A percentile compares a stretch with the other conserved stretches of the same genome.
Evolutionary conservation across 2,329 filamentous ascomycete genomes (phyloP).

Genomic region (Colletotrichum lindemuthianum): DNA sequence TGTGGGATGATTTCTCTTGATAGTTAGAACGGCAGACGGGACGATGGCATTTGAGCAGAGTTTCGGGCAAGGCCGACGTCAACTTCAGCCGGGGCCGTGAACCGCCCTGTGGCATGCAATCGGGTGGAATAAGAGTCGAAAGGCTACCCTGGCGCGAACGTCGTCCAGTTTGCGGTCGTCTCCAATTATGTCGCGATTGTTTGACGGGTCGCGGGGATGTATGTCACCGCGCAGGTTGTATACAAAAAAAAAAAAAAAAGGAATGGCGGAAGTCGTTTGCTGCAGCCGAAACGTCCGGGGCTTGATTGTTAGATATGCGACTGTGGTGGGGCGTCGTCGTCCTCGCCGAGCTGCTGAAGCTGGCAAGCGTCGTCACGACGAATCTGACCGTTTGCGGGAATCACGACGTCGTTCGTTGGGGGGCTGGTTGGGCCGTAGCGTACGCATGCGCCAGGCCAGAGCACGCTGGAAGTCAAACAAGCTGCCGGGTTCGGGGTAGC

Average conservation of each 20-base stretch:
- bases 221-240: neutral
- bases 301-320: slow-evolving; percentile 25
- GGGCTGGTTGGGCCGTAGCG: neutral
- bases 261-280: neutral
- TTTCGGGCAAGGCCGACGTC: slow-evolving; percentile 20
- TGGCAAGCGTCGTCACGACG: slow-evolving; percentile 10
- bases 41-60: slow-evolving; percentile 28
- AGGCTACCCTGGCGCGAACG: slow-evolving; percentile 6
- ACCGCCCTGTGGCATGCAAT: slow-evolving; percentile 15
- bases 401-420: slow-evolving; percentile 23
- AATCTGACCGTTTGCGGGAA: slow-evolving; percentile 23
- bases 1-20: slow-evolving; percentile 17
- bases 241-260: neutral
- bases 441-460: slow-evolving; percentile 25
- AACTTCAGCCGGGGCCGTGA: slow-evolving; percentile 10
- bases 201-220: neutral
- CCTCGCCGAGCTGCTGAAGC: slow-evolving; percentile 13
- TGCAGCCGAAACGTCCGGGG: neutral
- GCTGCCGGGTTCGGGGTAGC: slow-evolving; percentile 22
- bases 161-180: slow-evolving; percentile 10
- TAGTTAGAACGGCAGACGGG: slow-evolving; percentile 15
- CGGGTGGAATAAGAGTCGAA: slow-evolving; percentile 20
- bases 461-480: slow-evolving; percentile 6
- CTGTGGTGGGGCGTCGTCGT: slow-evolving; percentile 7
- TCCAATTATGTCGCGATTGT: slow-evolving; percentile 9